A percentile compares a stretch with the other conserved stretches of the same genome.
phyloP scores from a whole-genome alignment of 1,284 basidiomycete species.

The Dichomitus squalens region DNA sequence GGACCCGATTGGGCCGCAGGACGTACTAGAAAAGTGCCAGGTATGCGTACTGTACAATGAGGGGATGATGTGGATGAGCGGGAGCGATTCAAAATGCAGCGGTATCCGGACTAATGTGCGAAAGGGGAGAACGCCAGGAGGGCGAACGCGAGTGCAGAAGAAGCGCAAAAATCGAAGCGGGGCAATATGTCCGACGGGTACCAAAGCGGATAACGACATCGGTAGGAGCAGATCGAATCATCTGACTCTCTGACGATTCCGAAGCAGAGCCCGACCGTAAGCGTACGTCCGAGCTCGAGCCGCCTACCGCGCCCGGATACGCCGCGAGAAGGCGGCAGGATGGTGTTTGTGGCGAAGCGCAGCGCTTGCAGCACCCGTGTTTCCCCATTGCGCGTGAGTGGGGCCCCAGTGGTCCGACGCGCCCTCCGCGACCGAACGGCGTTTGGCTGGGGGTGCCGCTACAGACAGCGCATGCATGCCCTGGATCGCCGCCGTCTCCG shows the following conservation, averaged over 20 bases:
- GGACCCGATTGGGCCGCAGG: not conserved
- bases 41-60: constrained; percentile 23
- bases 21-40: constrained; percentile 4
- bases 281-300: constrained; percentile 9
- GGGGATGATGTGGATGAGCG: not conserved
- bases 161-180: not conserved
- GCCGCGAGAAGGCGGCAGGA: constrained; percentile 20
- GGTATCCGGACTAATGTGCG: constrained; percentile 5
- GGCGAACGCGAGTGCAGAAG: constrained; percentile 1
- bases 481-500: constrained; percentile 13
- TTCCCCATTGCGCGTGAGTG: constrained; percentile 3
- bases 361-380: not conserved
- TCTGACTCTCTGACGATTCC: constrained; percentile 8
- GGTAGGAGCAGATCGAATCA: constrained; percentile 9
- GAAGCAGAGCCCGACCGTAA: not conserved
- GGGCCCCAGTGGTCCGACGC: constrained; percentile 3
- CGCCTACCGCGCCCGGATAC: constrained; percentile 23
- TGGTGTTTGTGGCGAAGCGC: constrained; percentile 16
- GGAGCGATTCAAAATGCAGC: not conserved
- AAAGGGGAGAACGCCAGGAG: not conserved
- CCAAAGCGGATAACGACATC: constrained; percentile 3
- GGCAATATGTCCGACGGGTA: constrained; percentile 10
- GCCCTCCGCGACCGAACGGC: constrained; percentile 18
- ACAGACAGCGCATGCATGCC: not conserved
- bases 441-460: constrained; percentile 21